Conservation (phyloP, 768 basidiomycete genomes). For the Amanita rimosa region DNA sequence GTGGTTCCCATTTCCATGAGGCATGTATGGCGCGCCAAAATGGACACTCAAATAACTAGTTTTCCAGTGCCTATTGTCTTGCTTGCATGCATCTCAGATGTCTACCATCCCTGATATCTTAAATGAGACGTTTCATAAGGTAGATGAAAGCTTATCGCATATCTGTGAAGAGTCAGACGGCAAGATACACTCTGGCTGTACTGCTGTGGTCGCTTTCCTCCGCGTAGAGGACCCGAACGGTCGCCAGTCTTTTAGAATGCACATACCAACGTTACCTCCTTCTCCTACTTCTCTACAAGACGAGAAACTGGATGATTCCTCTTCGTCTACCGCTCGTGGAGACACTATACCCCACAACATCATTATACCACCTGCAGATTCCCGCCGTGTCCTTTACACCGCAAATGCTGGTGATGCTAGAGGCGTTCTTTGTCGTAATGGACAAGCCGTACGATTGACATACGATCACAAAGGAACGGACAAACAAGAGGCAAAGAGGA, state of each 20-base stretch:
- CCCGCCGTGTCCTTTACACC: constrained; percentile 78
- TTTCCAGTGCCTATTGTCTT: constrained; percentile 48
- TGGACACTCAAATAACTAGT: constrained; percentile 19
- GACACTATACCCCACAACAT: constrained; percentile 23
- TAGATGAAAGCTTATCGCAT: constrained; percentile 73
- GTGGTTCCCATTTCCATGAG: constrained; percentile 92
- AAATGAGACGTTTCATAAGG: constrained; percentile 90
- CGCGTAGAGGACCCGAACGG: constrained; percentile 80
- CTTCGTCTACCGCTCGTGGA: constrained; percentile 10
- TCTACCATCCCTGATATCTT: constrained; percentile 75
- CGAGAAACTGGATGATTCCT: constrained; percentile 11
- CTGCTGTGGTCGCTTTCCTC: constrained; percentile 91
- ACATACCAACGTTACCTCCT: neutral
- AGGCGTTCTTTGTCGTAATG: constrained; percentile 84
- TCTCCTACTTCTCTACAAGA: neutral
- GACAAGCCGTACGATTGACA: constrained; percentile 85
- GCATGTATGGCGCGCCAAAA: constrained; percentile 15
- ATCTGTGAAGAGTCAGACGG: constrained; percentile 83
- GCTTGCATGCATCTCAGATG: constrained; percentile 48
- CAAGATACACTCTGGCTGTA: constrained; percentile 94
- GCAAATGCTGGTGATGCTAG: constrained; percentile 97
- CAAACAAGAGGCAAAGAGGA: constrained; percentile 94
- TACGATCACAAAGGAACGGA: constrained; percentile 99
- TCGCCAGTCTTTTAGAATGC: constrained; percentile 46
- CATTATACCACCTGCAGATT: constrained; percentile 32